Base-by-base conservation (phyloP, 805 yeast species). In the Clavispora phyllophila region DNA sequence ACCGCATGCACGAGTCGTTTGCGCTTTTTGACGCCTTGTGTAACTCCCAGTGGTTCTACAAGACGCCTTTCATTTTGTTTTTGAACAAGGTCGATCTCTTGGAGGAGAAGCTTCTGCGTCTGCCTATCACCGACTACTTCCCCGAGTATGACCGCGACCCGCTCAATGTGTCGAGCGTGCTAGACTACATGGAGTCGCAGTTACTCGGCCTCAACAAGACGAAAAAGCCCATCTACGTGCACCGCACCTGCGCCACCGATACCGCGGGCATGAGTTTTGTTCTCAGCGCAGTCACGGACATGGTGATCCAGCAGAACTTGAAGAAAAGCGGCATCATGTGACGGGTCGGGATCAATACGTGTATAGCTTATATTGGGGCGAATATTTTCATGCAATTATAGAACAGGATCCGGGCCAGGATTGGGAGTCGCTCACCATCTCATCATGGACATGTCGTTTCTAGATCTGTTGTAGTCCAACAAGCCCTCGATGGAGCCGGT, bases 171-270 rank as follows among this genome's bases (percentile, higher is more conserved):
- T 83, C 81, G 39, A 83, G 79, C 33, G 91, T 87, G 3, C 58
- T 82, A 17, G 74, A 75, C 50, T 89, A 78, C 57, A 84, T 91
- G 57, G 95, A 86, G 56, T 67, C 69, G 33, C 65, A 78, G 39
- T 87, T 89, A 52, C 56, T 83, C 44, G 69, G 76, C 41, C 61
- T 86, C 46, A 87, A 89, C 60, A 68, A 78, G 47, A 75, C 79
- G 25, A 74, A 78, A 37, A 78, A 81, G 49, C 91, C 89, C n/a
- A 76, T 93, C 25, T 93, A 93, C 59, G 84, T 87, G 18, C 96
- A 89, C 65, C 70, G 89, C 50, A 93, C 99, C 1, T 89, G 97
- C 66, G 99, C 99, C 0, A 93, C 99, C 0, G 98, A 93, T 61
- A 79, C 95, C 0, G 72, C 78, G 42, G 78, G 89, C 23, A 93